Evolutionary conservation across 1,284 basidiomycete species (phyloP).

Genomic region (Fistulina hepatica): DNA sequence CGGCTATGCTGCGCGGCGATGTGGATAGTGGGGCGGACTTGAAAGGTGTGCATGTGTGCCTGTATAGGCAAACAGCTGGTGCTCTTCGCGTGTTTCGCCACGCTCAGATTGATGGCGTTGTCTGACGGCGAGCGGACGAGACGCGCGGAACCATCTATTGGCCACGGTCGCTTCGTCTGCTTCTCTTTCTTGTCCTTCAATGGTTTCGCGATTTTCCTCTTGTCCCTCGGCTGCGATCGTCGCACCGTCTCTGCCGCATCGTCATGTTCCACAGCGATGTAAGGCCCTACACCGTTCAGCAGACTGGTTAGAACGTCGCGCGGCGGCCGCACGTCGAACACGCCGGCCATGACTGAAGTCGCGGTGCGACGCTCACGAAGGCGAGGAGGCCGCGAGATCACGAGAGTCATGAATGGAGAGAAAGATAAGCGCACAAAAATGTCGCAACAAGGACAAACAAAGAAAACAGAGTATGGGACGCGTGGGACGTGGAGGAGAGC

Average conservation of each 20-base stretch:
- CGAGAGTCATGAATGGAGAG: too few species aligned
- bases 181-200: slow-evolving; percentile 16
- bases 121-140: slow-evolving; percentile 16
- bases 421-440: too few species aligned
- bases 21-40: slow-evolving; percentile 39
- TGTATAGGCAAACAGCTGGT: slow-evolving; percentile 28
- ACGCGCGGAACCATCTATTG: slow-evolving; percentile 16
- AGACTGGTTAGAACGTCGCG: slow-evolving; percentile 69
- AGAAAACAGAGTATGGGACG: too few species aligned
- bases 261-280: slow-evolving; percentile 49
- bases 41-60: slow-evolving; percentile 15
- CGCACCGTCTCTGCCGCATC: slow-evolving; percentile 38
- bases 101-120: slow-evolving; percentile 15
- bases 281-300: slow-evolving; percentile 59
- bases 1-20: slow-evolving; percentile 56
- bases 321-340: slow-evolving; percentile 51
- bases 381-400: too few species aligned
- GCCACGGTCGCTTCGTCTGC: slow-evolving; percentile 16
- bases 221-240: slow-evolving; percentile 40
- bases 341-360: slow-evolving; percentile 60
- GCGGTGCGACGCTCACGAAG: slow-evolving; percentile 57
- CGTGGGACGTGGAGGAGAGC: too few species aligned
- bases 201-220: slow-evolving; percentile 31
- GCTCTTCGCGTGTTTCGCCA: too few species aligned
- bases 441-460: too few species aligned